phyloP scores from a whole-genome alignment of 2,329 filamentous ascomycete genomes.

The Xylariales sp. region DNA sequence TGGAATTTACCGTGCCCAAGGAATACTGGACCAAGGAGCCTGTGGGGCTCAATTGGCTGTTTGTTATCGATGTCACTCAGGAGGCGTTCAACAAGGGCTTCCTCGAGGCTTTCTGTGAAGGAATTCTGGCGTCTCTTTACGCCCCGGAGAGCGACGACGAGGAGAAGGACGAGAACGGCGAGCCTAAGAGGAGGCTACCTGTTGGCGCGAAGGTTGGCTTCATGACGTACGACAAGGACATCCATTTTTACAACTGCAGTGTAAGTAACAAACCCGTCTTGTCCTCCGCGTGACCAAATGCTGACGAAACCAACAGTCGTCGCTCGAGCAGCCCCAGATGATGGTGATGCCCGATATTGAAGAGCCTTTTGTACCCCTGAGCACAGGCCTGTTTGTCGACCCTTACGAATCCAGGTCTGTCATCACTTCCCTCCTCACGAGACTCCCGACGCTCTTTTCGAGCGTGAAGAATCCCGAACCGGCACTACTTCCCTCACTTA shows the following conservation, averaged over 20 bases:
- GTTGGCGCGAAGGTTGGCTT: slow-evolving; percentile 85
- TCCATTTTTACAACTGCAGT: slow-evolving; percentile 96
- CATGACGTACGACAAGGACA: slow-evolving; percentile 91
- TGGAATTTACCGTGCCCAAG: slow-evolving; percentile 95
- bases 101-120: slow-evolving; percentile 83
- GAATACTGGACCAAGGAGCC: slow-evolving; percentile 98
- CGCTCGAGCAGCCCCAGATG: slow-evolving; percentile 88
- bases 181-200: slow-evolving; percentile 58
- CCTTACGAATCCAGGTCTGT: slow-evolving; percentile 79
- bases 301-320: slow-evolving; percentile 44
- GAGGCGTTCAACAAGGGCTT: slow-evolving; percentile 90
- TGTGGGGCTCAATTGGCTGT: slow-evolving; percentile 81
- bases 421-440: slow-evolving; percentile 80
- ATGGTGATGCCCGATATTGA: slow-evolving; percentile 97
- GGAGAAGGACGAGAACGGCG: slow-evolving; percentile 49
- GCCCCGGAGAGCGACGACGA: slow-evolving; percentile 54
- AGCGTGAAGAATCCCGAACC: slow-evolving; percentile 87
- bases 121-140: slow-evolving; percentile 81
- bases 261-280: slow-evolving; percentile 44
- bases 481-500: slow-evolving; percentile 77
- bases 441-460: slow-evolving; percentile 82
- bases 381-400: slow-evolving; percentile 90
- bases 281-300: background rate
- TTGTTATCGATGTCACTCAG: slow-evolving; percentile 89
- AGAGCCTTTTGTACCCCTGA: slow-evolving; percentile 90